Evolutionary conservation across 805 yeast species (phyloP).

Genomic region (Teunomyces panamensis): DNA sequence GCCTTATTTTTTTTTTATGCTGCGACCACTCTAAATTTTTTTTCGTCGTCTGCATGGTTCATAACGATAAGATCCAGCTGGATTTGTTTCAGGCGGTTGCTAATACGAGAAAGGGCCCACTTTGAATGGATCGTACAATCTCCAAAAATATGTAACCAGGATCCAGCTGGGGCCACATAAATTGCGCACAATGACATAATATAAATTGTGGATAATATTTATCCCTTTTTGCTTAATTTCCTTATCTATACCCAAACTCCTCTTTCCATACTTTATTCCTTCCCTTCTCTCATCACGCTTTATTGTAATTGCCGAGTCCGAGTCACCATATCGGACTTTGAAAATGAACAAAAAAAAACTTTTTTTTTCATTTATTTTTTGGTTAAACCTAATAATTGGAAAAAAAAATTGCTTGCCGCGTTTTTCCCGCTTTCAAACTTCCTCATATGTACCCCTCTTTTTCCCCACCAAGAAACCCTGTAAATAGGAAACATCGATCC

Average conservation of each 20-base stretch:
- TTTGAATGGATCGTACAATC: not conserved
- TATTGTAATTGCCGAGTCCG: not conserved
- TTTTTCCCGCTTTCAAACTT: not conserved
- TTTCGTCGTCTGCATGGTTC: not conserved
- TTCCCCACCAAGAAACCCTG: conserved; percentile 2
- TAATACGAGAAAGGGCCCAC: not conserved
- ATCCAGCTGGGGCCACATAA: no score
- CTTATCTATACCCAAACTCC: no score
- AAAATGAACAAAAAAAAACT: not conserved
- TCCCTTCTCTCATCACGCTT: no score
- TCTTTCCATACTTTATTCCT: no score
- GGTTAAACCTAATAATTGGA: not conserved
- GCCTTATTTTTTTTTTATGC: not conserved
- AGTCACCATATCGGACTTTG: not conserved
- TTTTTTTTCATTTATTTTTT: not conserved
- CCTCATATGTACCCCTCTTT: conserved; percentile 1
- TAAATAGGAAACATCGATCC: not conserved
- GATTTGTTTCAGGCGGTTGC: not conserved
- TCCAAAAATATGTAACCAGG: no score
- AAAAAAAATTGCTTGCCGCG: not conserved
- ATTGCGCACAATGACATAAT: no score
- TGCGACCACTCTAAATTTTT: not conserved
- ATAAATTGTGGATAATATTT: no score
- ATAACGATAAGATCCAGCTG: not conserved
- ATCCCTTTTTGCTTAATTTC: no score